A percentile compares a stretch with the other conserved stretches of the same genome.
phyloP scores from a whole-genome alignment of 345 rosid genomes.

The Boechera retrofracta region DNA sequence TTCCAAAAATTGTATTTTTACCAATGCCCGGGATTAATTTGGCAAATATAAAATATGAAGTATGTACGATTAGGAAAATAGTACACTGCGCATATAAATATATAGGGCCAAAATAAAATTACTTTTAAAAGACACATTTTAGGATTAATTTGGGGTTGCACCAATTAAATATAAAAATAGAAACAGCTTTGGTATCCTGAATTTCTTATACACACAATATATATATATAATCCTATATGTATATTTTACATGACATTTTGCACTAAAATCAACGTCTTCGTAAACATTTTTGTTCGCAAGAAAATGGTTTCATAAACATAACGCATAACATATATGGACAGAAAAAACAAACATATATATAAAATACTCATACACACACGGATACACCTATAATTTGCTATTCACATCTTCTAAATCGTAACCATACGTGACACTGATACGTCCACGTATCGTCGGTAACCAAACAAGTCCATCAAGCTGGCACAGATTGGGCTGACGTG shows the following conservation, averaged over 20 bases:
- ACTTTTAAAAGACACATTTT: no score
- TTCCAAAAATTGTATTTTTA: not conserved
- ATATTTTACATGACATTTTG: no score
- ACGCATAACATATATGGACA: not conserved
- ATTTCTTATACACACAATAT: no score
- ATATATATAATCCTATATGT: no score
- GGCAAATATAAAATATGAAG: not conserved
- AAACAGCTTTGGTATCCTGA: no score
- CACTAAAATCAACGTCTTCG: no score
- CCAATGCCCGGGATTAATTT: not conserved
- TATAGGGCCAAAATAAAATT: not conserved
- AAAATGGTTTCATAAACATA: not conserved
- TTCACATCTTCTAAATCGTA: not conserved
- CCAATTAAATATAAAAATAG: no score
- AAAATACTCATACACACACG: not conserved
- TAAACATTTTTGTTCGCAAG: not conserved
- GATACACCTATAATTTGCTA: not conserved
- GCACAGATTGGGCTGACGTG: slow-evolving; percentile 28
- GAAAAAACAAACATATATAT: not conserved
- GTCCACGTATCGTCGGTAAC: slow-evolving; percentile 41
- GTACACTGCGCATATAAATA: not conserved
- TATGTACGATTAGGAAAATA: not conserved
- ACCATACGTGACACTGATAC: not conserved
- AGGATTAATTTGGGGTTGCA: no score
- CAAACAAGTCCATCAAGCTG: slow-evolving; percentile 35